phyloP scores from a whole-genome alignment of 192 early-diverging fungal species.

The Podila minutissima region DNA sequence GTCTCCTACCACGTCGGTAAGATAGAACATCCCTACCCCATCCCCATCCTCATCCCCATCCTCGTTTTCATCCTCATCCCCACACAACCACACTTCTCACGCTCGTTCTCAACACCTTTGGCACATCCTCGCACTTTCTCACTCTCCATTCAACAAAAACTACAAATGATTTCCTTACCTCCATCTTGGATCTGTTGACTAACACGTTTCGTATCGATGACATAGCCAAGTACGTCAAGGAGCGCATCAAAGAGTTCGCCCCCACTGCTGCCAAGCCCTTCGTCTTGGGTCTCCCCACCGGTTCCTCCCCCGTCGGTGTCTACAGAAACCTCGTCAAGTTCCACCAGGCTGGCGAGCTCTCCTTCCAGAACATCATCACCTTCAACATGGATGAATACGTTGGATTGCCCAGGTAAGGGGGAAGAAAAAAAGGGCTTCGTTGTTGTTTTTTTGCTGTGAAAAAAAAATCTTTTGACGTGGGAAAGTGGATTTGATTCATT shows the following conservation, averaged over 20 bases:
- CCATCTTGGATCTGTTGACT: neutral
- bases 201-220: neutral
- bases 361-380: constrained; percentile 85
- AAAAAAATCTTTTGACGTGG: constrained; percentile 3
- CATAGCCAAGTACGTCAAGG: constrained; percentile 81
- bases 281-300: constrained; percentile 88
- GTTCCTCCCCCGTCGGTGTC: constrained; percentile 84
- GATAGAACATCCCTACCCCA: neutral
- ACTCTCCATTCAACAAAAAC: neutral
- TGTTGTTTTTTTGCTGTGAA: neutral
- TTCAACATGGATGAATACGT: constrained; percentile 96
- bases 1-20: constrained; percentile 76
- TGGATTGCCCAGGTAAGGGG: constrained; percentile 72
- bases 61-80: neutral
- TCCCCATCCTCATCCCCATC: neutral
- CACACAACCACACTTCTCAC: neutral
- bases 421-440: neutral
- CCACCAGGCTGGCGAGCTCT: constrained; percentile 71
- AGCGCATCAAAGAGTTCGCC: constrained; percentile 80
- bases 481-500: neutral
- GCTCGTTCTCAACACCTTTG: neutral
- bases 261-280: constrained; percentile 81
- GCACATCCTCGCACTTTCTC: neutral
- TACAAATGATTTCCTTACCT: neutral
- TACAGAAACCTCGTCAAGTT: constrained; percentile 83